phyloP scores from a whole-genome alignment of 1,284 basidiomycete genomes.

The Apiotrichum mycotoxinovorans region DNA sequence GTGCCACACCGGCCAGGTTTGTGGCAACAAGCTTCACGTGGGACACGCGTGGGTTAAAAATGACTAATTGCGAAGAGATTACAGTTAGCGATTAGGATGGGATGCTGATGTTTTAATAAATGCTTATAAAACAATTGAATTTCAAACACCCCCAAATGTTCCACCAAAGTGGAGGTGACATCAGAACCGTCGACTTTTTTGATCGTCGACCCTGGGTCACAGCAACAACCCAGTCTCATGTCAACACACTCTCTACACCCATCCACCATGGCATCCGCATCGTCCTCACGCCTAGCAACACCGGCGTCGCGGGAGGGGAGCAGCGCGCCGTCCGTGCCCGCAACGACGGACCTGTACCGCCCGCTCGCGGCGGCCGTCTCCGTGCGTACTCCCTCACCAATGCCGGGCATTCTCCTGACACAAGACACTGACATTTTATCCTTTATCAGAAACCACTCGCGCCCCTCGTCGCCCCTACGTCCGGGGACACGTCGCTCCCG shows the following conservation, averaged over 20 bases:
- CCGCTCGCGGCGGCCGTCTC: slow-evolving; percentile 11
- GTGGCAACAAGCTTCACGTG: too few species aligned
- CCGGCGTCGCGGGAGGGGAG: background rate
- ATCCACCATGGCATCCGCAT: background rate
- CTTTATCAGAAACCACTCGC: slow-evolving; percentile 14
- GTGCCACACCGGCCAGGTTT: too few species aligned
- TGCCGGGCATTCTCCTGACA: background rate
- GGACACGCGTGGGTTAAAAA: too few species aligned
- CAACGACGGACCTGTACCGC: slow-evolving; percentile 16
- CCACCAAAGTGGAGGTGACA: too few species aligned
- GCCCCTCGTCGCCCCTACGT: slow-evolving; percentile 12
- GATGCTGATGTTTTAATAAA: too few species aligned
- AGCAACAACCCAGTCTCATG: too few species aligned
- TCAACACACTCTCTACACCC: background rate
- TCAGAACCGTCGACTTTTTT: too few species aligned
- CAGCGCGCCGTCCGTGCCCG: background rate
- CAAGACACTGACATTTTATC: background rate
- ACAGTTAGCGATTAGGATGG: too few species aligned
- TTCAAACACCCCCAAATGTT: too few species aligned
- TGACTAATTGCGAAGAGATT: too few species aligned
- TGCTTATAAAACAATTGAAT: too few species aligned
- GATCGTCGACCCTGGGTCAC: too few species aligned
- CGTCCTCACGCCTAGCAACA: background rate
- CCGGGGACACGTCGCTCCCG: slow-evolving; percentile 11
- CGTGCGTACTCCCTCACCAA: background rate